A percentile compares a stretch with the other conserved stretches of the same genome.
Evolutionary conservation across 345 rosid genomes (phyloP).

Genomic region (Moricandia arvensis): DNA sequence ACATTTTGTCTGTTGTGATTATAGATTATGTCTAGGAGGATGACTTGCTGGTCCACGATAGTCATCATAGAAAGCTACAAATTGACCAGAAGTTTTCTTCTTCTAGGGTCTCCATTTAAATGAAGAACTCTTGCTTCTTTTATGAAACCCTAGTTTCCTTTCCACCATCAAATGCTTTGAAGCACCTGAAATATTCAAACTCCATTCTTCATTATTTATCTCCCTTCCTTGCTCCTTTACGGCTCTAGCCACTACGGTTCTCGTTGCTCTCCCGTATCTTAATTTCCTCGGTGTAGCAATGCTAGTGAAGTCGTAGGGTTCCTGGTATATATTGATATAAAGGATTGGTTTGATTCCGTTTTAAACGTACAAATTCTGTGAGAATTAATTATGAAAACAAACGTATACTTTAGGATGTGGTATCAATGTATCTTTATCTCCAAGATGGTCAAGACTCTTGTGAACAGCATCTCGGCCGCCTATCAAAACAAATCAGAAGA

Average conservation of each 20-base stretch:
- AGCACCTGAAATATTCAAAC: not conserved
- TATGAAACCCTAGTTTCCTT: slow-evolving; percentile 25
- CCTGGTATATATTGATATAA: slow-evolving; percentile 3
- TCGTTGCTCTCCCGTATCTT: slow-evolving; percentile 9
- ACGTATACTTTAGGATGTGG: not conserved
- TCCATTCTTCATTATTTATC: slow-evolving; percentile 2
- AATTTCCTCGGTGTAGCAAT: slow-evolving; percentile 18
- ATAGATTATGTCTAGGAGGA: slow-evolving; percentile 32
- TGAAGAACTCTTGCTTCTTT: slow-evolving; percentile 28
- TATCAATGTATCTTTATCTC: not conserved
- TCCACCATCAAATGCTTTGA: slow-evolving; percentile 7
- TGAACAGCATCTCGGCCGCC: slow-evolving; percentile 10
- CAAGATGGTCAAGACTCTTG: slow-evolving; percentile 2
- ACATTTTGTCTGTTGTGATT: not conserved
- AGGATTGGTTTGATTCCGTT: not conserved
- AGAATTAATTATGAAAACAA: not conserved
- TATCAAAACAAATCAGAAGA: slow-evolving; percentile 3
- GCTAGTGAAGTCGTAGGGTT: not conserved
- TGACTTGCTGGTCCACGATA: slow-evolving; percentile 34
- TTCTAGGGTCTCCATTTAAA: slow-evolving; percentile 22
- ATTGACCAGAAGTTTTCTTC: slow-evolving; percentile 21
- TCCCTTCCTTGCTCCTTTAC: not conserved
- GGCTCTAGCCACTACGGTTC: not conserved
- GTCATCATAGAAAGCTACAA: slow-evolving; percentile 26
- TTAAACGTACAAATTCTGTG: no score